Conservation (phyloP, 108 stramenopile genomes). For the Cyclotella distinguenda region DNA sequence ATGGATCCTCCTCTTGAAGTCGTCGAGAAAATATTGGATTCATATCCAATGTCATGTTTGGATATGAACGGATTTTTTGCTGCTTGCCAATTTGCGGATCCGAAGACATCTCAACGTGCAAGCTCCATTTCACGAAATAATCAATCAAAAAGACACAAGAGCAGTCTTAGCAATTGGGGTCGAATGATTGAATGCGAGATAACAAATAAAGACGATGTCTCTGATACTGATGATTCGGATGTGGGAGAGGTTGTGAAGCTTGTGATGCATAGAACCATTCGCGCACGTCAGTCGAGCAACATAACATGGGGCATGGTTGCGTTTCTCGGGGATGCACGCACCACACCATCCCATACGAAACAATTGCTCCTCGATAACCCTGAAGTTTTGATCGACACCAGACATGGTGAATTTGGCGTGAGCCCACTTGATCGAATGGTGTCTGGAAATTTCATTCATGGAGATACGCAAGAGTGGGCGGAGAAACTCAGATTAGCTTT, state of each 20-base stretch:
- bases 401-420: constrained; percentile 49
- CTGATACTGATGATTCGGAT: constrained; percentile 29
- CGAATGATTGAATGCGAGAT: neutral
- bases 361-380: constrained; percentile 29
- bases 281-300: constrained; percentile 25
- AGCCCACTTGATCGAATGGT: constrained; percentile 51
- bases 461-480: constrained; percentile 42
- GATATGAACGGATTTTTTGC: constrained; percentile 55
- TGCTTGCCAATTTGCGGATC: constrained; percentile 49
- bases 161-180: neutral
- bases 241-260: constrained; percentile 42
- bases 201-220: constrained; percentile 6
- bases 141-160: neutral
- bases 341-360: constrained; percentile 44
- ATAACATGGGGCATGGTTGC: constrained; percentile 56
- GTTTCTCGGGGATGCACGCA: constrained; percentile 47
- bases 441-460: constrained; percentile 48
- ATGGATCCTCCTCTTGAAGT: constrained; percentile 46
- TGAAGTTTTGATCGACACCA: constrained; percentile 42
- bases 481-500: constrained; percentile 49
- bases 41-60: constrained; percentile 39
- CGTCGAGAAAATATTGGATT: constrained; percentile 35
- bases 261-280: constrained; percentile 42
- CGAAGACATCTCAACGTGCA: constrained; percentile 23
- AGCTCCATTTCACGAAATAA: neutral